Base-by-base conservation (phyloP, 1,139 yeast species). In the Lodderomyces orthopsilosis region DNA sequence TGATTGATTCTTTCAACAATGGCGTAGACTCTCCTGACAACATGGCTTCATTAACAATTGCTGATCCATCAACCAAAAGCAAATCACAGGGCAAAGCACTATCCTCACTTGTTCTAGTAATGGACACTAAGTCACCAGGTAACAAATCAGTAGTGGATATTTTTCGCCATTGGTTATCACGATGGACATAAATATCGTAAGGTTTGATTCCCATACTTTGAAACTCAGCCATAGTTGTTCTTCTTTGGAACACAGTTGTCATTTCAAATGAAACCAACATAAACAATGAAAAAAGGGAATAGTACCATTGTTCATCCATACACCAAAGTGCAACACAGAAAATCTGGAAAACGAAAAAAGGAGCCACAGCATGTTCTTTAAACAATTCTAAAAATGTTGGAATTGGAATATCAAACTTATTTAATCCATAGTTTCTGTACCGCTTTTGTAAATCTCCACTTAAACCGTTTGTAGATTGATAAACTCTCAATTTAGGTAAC, bases 11-110 rank as follows among this genome's bases (percentile, higher is more conserved):
- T 62, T 93, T 93, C 59, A 94, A 79, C 54, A 93, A 73, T 8
- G 99, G 99, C 39, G 98, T 93, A 6, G 96, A 88, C 70, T 93
- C 99, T 62, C 99, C 99, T 4, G 96, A 87, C 48, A 91, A 81
- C 98, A 91, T 91, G 27, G 98, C 98, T 70, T 91, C 98, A 60
- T 91, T 91, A 38, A 91, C 95, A 61, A 91, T 91, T 47, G 94
- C 94, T 36, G 95, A 75, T 41, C 98, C 98, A 56, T 85, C 91
- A 42, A 89, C 66, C 43, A 93, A 74, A 37, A 93, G 68, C 67
- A 93, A 70, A 64, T 93, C 99, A 73, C 99, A 93, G n/a, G 99
- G 98, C 44, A 93, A 70, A 1, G 98, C 97, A 53, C 87, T 80
- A 43, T 90, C 98, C 44, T 93, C 98, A 47, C 74, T 82, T 13